Evolutionary conservation across 2,329 filamentous ascomycete species (phyloP).

Genomic region (Talaromyces sp.): DNA sequence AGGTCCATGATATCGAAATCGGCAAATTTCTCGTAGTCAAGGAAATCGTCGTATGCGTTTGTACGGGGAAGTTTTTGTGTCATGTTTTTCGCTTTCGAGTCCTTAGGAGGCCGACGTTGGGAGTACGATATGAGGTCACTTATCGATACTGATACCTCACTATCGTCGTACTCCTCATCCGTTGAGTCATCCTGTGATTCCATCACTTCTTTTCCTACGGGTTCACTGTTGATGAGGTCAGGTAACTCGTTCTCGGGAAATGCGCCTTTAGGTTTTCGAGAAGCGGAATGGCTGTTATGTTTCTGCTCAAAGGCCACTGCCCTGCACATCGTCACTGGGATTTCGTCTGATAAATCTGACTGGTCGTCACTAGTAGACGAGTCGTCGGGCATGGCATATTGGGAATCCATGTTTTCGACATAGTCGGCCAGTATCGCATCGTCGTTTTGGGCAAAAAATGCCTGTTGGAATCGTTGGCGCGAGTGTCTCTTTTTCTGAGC

Average conservation of each 20-base stretch:
- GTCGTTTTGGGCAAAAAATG: slow-evolving; percentile 26
- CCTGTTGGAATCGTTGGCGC: background rate
- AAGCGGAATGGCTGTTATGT: background rate
- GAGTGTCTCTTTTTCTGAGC: background rate
- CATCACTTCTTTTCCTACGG: background rate
- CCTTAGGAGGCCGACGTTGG: background rate
- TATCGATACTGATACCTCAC: slow-evolving; percentile 38
- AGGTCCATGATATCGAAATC: slow-evolving; percentile 85
- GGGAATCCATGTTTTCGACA: slow-evolving; percentile 32
- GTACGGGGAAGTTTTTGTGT: slow-evolving; percentile 45
- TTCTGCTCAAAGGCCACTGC: background rate
- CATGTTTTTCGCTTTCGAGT: slow-evolving; percentile 11
- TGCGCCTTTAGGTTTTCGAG: background rate
- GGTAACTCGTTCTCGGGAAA: background rate
- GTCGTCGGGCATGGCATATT: slow-evolving; percentile 2
- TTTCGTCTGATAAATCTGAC: slow-evolving; percentile 16
- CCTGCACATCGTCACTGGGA: slow-evolving; percentile 12
- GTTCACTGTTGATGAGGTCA: background rate
- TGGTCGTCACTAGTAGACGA: slow-evolving; percentile 16
- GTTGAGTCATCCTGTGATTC: background rate
- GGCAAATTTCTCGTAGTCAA: slow-evolving; percentile 58
- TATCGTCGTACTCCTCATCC: slow-evolving; percentile 8
- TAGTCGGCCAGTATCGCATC: slow-evolving; percentile 44
- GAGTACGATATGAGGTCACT: slow-evolving; percentile 29
- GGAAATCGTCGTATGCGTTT: slow-evolving; percentile 52